Evolutionary conservation across 2,329 filamentous ascomycete genomes (phyloP), one percentile per base, ranked within the genome.

Genomic region (Colletotrichum echinochloae): DNA sequence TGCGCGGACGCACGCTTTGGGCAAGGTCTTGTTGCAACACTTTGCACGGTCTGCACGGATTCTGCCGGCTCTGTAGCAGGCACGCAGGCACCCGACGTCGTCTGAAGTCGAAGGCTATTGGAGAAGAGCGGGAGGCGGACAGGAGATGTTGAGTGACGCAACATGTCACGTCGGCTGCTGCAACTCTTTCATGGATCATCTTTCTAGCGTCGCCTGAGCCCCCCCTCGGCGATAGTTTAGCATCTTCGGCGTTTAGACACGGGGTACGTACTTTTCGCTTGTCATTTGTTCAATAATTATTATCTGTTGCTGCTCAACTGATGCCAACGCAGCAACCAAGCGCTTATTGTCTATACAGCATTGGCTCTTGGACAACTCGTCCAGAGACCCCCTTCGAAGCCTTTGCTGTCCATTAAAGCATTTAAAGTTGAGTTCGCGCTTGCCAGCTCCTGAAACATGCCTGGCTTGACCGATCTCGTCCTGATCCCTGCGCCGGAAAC

Each of bases 41-140:
- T n/a, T n/a, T 68, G 68, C 68, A 71, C 68, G 57, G 59, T 54
- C 57, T 59, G 64, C 59, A 63, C 64, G 59, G 68, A 48, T 63
- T 33, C 12, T 46, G n/a, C 62, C 64, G 64, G 59, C 57, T 54
- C 46, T 20, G 44, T 63, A 44, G 30, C 64, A 37, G 46, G 30
- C 5, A n/a, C 37, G 30, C 64, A 37, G 46, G 30, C 5, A n/a
- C 37, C 28, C n/a, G 57, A 28, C 46, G 64, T 68, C 52, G 68
- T 71, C 68, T 23, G 46, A 71, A 59, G 59, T 59, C 14, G 41
- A 30, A n/a, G 44, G 41, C 14, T 28, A 4, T 28, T 39, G 48
- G 46, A 28, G 12, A 5, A 23, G 1, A 23, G 9, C 6, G 28
- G 6, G 46, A 52, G 48, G 35, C 11, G 26, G 35, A 28, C 20